phyloP scores from a whole-genome alignment of 1,284 basidiomycete species.

The Xerocomus nothofagi region DNA sequence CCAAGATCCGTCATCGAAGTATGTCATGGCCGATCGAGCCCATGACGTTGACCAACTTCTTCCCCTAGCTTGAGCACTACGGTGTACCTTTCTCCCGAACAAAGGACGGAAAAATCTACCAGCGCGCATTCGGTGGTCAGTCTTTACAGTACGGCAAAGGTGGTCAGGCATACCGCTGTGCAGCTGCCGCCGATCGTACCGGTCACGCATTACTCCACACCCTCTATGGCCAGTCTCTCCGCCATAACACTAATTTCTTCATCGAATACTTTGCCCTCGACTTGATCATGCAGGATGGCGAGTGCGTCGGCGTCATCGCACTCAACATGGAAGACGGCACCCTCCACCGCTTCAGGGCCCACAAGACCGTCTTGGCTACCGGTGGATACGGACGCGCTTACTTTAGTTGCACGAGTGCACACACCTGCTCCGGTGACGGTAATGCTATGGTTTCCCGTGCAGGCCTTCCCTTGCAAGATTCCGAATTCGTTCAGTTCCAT shows the following conservation, averaged over 20 bases:
- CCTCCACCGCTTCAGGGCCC: slow-evolving; percentile 95
- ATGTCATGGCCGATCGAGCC: slow-evolving; percentile 15
- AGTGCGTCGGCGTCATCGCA: slow-evolving; percentile 99
- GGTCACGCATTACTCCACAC: slow-evolving; percentile 99
- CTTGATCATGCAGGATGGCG: slow-evolving; percentile 97
- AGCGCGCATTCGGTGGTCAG: slow-evolving; percentile 99
- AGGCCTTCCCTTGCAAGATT: slow-evolving; percentile 94
- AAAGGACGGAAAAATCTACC: slow-evolving; percentile 99
- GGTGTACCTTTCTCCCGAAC: slow-evolving; percentile 99
- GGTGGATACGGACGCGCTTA: slow-evolving; percentile 99
- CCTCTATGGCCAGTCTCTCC: slow-evolving; percentile 97
- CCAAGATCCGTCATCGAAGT: slow-evolving; percentile 93
- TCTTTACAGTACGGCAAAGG: slow-evolving; percentile 98
- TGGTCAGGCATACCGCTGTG: slow-evolving; percentile 98
- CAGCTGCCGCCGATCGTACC: slow-evolving; percentile 97
- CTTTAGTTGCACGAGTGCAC: slow-evolving; percentile 98
- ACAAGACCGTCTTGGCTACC: slow-evolving; percentile 98
- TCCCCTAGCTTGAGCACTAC: slow-evolving; percentile 89
- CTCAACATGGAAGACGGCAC: slow-evolving; percentile 99
- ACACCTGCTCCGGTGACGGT: slow-evolving; percentile 99
- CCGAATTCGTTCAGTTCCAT: slow-evolving; percentile 99
- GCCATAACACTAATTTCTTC: slow-evolving; percentile 99
- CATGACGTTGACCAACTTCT: slow-evolving; percentile 1
- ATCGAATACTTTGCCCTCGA: slow-evolving; percentile 99
- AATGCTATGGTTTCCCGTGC: slow-evolving; percentile 99